A percentile compares a stretch with the other conserved stretches of the same genome.
Evolutionary conservation across 306 rosid genomes (phyloP).

Genomic region (Calophaca sinica): DNA sequence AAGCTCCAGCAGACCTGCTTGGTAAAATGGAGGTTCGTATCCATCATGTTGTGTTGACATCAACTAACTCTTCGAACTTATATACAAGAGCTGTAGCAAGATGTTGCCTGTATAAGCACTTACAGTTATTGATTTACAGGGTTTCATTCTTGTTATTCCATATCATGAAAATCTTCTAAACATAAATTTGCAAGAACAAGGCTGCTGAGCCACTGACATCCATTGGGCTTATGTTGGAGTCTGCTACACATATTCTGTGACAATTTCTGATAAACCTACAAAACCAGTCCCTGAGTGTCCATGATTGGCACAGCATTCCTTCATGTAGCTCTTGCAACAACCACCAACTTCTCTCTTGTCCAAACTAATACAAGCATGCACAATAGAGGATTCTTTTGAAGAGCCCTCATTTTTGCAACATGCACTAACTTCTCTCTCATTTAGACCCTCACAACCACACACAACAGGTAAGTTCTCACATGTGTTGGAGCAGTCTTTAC

Average conservation of each 20-base stretch:
- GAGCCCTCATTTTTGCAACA: constrained; percentile 47
- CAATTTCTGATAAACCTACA: constrained; percentile 65
- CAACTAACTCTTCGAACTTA: constrained; percentile 22
- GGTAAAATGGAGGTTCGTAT: constrained; percentile 37
- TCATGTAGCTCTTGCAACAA: constrained; percentile 87
- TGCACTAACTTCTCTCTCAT: constrained; percentile 38
- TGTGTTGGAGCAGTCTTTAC: constrained; percentile 40
- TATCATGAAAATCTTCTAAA: constrained; percentile 35
- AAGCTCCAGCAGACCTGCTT: constrained; percentile 3
- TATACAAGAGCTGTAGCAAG: constrained; percentile 10
- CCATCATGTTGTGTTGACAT: constrained; percentile 31
- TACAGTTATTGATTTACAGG: neutral
- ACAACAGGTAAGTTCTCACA: neutral
- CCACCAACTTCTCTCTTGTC: constrained; percentile 68
- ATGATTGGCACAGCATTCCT: constrained; percentile 72
- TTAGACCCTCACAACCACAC: constrained; percentile 48
- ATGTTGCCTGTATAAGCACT: neutral
- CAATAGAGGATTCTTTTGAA: constrained; percentile 41
- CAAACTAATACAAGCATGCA: constrained; percentile 58
- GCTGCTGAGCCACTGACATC: constrained; percentile 24
- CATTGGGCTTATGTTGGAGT: constrained; percentile 29
- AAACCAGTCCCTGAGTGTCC: constrained; percentile 57
- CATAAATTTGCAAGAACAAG: constrained; percentile 5
- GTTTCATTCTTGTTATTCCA: neutral
- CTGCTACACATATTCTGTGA: constrained; percentile 59